A percentile compares a stretch with the other conserved stretches of the same genome.
These are phyloP conservation scores for Solanum etuberosum DNA, from an alignment of 257 asterid genomes.

Conservation along the genomic window DNA sequence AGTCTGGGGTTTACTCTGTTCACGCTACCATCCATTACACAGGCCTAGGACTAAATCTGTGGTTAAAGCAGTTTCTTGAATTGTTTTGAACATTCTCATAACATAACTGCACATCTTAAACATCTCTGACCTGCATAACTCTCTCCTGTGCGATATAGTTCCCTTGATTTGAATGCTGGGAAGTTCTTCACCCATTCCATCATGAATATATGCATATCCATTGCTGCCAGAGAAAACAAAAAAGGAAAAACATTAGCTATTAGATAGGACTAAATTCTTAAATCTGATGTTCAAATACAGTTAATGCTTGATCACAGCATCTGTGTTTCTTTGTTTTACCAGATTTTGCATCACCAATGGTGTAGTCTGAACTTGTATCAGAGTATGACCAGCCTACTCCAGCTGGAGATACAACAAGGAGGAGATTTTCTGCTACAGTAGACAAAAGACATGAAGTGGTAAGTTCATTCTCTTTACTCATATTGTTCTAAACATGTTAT, in stretches of 20 bases:
- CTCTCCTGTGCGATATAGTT: slow-evolving; percentile 75
- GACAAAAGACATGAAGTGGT: background rate
- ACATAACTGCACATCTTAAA: background rate
- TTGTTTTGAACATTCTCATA: background rate
- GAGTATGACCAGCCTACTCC: slow-evolving; percentile 99
- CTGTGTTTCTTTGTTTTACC: slow-evolving; percentile 27
- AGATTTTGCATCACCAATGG: slow-evolving; percentile 52
- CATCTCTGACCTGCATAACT: slow-evolving; percentile 73
- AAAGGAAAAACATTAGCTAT: background rate
- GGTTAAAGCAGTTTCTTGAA: background rate
- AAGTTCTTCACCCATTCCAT: slow-evolving; percentile 77
- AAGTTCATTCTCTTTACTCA: background rate
- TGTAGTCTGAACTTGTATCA: slow-evolving; percentile 76
- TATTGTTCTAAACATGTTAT: background rate
- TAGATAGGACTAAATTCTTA: background rate
- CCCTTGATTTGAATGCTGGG: slow-evolving; percentile 62
- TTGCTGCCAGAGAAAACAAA: slow-evolving; percentile 42
- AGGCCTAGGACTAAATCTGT: background rate
- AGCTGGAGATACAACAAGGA: slow-evolving; percentile 83
- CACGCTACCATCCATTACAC: background rate
- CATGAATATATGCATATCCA: slow-evolving; percentile 64
- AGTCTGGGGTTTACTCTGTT: background rate
- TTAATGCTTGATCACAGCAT: background rate
- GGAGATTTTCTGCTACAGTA: slow-evolving; percentile 64
- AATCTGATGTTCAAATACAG: background rate